These are phyloP conservation scores for Martiniozyma asiatica DNA, from an alignment of 1,139 yeast genomes.

Conservation along the genomic window DNA sequence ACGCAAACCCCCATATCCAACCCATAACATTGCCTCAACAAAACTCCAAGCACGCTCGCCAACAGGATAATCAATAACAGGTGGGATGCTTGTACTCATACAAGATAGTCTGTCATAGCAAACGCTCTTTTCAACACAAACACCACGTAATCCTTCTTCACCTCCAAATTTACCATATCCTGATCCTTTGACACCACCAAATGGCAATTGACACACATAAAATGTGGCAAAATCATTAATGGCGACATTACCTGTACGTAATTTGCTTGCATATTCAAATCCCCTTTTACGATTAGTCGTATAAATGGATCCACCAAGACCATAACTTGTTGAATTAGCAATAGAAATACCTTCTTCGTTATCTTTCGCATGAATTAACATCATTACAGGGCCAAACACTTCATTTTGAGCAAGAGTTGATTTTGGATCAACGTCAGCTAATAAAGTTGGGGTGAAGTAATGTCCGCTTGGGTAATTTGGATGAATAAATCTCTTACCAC, in stretches of 20 bases:
- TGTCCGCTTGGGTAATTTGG: slow-evolving; percentile 95
- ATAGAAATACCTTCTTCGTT: slow-evolving; percentile 62
- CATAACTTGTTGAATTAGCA: slow-evolving; percentile 82
- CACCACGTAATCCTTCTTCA: slow-evolving; percentile 84
- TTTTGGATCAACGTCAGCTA: slow-evolving; percentile 64
- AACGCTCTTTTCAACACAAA: slow-evolving; percentile 75
- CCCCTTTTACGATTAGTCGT: slow-evolving; percentile 38
- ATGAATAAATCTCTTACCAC: slow-evolving; percentile 70
- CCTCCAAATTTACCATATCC: slow-evolving; percentile 98
- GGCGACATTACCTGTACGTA: slow-evolving; percentile 84
- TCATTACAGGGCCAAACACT: slow-evolving; percentile 84
- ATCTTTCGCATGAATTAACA: slow-evolving; percentile 58
- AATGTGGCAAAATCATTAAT: slow-evolving; percentile 95
- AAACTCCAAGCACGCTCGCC: slow-evolving; percentile 81
- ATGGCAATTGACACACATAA: slow-evolving; percentile 90
- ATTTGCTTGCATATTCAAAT: slow-evolving; percentile 46
- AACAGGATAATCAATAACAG: slow-evolving; percentile 84
- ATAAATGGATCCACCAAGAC: slow-evolving; percentile 84
- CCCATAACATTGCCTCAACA: slow-evolving; percentile 71
- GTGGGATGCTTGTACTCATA: slow-evolving; percentile 73
- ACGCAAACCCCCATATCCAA: too few relatives aligned
- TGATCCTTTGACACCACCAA: slow-evolving; percentile 86
- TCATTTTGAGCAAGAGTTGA: slow-evolving; percentile 82
- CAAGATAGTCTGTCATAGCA: slow-evolving; percentile 76
- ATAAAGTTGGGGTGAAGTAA: slow-evolving; percentile 78